Conservation (phyloP, 805 yeast species). For the Yamadazyma sp. region DNA sequence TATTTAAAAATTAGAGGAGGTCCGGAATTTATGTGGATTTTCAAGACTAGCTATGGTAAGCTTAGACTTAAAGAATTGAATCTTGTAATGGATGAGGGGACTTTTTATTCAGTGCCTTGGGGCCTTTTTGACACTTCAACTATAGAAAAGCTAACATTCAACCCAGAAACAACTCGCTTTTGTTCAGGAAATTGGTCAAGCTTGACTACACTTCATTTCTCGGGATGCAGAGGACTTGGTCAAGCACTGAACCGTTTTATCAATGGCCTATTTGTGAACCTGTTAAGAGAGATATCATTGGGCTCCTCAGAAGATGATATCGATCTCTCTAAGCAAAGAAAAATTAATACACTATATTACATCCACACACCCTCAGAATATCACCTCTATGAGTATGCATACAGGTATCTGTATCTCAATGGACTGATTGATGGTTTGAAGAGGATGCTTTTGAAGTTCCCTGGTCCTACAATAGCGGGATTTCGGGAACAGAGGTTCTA, state of each 20-base stretch:
- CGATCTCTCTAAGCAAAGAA: constrained; percentile 1
- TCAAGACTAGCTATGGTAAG: constrained; percentile 2
- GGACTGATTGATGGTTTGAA: not conserved
- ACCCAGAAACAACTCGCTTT: not conserved
- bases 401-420: not conserved
- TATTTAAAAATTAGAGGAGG: constrained; percentile 1
- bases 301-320: not conserved
- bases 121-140: constrained; percentile 2
- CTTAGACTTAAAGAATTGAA: constrained; percentile 1
- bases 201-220: not conserved
- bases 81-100: not conserved
- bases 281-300: not conserved
- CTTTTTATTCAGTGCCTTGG: not conserved
- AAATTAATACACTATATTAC: not conserved
- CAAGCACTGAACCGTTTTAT: not conserved
- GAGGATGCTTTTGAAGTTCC: not conserved
- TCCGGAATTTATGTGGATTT: constrained; percentile 2
- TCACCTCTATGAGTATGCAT: not conserved
- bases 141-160: constrained; percentile 3
- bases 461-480: not conserved
- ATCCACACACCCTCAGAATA: not conserved
- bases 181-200: constrained; percentile 1
- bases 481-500: not conserved
- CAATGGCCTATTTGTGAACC: not conserved
- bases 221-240: not conserved